Evolutionary conservation across 1,139 yeast species (phyloP), one percentile per base, ranked within the genome.

Genomic region (Nakaseomyces uthaithaninus): DNA sequence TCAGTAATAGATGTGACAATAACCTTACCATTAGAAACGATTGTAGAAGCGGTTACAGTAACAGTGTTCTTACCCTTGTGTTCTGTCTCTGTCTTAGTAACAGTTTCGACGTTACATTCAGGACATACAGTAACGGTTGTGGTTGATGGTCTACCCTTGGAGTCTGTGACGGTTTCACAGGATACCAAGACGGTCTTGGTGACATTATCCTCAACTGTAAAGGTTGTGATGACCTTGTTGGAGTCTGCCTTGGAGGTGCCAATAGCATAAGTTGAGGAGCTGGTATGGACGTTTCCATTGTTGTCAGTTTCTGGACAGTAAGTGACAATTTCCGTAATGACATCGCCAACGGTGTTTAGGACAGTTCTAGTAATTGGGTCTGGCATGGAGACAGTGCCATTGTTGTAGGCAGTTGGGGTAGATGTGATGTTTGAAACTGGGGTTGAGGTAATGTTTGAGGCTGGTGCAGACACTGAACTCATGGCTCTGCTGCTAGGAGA

Each of bases 301-400:
- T 31, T 17, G 12, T 31, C 35, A 12, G 35, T 31, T 17, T 31
- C 35, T 11, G 35, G 35, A 14, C 35, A 31, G 25, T 31, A 31
- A 2, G 35, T 31, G 9, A 31, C 17, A 20, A 31, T 25, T 12
- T 31, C 35, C n/a, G 35, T 31, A 19, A 31, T 17, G 11, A 31
- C 35, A 4, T 19, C 35, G 3, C 35, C 35, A 11, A 20, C 25
- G 20, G 25, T 31, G 25, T 31, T 17, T 9, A 20, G 19, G 16
- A 31, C 25, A 20, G 25, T 20, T 20, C 24, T 20, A 3, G 35
- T 31, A n/a, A 20, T 12, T 19, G 35, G 35, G 17, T 19, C 16
- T 19, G 35, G 35, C 24, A 31, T 31, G 5, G 35, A 31, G 17
- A 31, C 35, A 19, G 25, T 19, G 25, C 25, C 25, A 10, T 31